Base-by-base conservation (phyloP, 1,139 yeast species). In the Starmera stellimalicola region DNA sequence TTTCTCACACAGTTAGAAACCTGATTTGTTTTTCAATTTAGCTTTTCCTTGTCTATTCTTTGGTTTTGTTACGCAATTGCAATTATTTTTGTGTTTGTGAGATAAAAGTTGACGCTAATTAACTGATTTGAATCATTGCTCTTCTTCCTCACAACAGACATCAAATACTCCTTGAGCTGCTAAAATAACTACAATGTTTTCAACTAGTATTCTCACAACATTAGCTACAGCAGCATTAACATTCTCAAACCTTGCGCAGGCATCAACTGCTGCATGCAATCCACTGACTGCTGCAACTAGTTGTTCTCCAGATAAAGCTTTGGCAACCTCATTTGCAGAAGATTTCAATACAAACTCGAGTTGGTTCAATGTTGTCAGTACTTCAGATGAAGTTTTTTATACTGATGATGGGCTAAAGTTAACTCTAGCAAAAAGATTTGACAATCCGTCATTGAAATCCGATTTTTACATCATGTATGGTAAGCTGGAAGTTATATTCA, bases 401-500 rank as follows among this genome's bases (percentile, higher is more conserved):
- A 44, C 56, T 10, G 57, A 57, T n/a, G 65, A 67, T 23, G 95
- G 95, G 8, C 58, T 77, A n/a, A 53, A 63, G 19, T 56, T 87
- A 41, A 67, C 77, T 2, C 58, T 87, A 36, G 60, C 68, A 4
- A 62, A 77, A 46, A 63, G 77, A 43, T 77, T 66, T 35, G 91
- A 83, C 50, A 78, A 81, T 50, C 95, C 95, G 14, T 70, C 88
- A 4, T 56, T 85, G 35, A 68, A 68, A 44, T 82, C 94, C 10
- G 70, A 78, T 42, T 84, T 82, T 52, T 83, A 83, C 56, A 72
- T 85, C 42, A 81, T 85, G 88, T 85, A 77, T 57, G 95, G 95
- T 35, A 74, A 74, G 44, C 73, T 84, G 16, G 93, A 83, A 52
- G 87, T 77, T 8, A 67, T 65, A 2, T 54, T 82, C 39, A 70